Evolutionary conservation across 192 early-diverging fungal species (phyloP).

Genomic region (Backusella tarrabulga): DNA sequence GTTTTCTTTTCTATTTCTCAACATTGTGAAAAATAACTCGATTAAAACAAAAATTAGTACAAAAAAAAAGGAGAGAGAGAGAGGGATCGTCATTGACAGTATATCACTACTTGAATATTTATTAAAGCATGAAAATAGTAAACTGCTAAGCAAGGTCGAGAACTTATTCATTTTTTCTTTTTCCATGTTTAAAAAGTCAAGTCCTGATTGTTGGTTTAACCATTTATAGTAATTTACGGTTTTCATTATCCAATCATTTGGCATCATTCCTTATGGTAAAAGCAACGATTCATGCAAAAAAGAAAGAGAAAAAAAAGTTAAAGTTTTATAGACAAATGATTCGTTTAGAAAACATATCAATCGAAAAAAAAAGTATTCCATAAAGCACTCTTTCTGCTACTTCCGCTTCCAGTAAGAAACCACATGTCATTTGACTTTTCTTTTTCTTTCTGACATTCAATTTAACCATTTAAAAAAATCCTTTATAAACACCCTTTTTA

Average conservation of each 20-base stretch:
- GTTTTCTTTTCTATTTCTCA: too few relatives aligned
- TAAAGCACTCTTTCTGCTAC: neutral
- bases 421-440: slow-evolving; percentile 6
- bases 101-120: too few relatives aligned
- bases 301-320: neutral
- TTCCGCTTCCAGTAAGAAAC: neutral
- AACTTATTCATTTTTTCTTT: neutral
- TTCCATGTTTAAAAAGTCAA: neutral
- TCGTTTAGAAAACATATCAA: neutral
- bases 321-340: neutral
- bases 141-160: neutral
- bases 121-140: neutral
- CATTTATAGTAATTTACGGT: neutral
- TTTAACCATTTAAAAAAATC: neutral
- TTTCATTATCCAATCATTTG: neutral
- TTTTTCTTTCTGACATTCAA: neutral
- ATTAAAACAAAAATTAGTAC: too few relatives aligned
- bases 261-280: neutral
- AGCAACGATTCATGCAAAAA: neutral
- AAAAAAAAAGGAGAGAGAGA: too few relatives aligned
- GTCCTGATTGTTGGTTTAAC: neutral
- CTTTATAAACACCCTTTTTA: neutral
- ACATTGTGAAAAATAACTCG: too few relatives aligned
- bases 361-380: neutral
- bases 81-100: too few relatives aligned